Evolutionary conservation across 2,329 filamentous ascomycete species (phyloP).

Genomic region (Metarhizium robertsii): DNA sequence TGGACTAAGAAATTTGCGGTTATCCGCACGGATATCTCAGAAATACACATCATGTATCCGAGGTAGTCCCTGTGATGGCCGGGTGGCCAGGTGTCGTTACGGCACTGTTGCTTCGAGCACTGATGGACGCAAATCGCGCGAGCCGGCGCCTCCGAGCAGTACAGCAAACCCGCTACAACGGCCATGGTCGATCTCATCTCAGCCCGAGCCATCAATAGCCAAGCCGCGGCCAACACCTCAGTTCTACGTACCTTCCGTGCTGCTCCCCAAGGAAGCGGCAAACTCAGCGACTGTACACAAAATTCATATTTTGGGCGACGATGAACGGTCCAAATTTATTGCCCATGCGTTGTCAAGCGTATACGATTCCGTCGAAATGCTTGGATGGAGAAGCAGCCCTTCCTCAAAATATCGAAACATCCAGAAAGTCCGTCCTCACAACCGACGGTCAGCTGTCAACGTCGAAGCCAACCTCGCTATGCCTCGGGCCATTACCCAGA

Average conservation of each 20-base stretch:
- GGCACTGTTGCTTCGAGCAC: constrained; percentile 16
- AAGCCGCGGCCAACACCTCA: constrained; percentile 8
- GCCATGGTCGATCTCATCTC: constrained; percentile 14
- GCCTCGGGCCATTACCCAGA: constrained; percentile 4
- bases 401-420: constrained; percentile 22
- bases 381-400: constrained; percentile 18
- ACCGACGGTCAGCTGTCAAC: constrained; percentile 9
- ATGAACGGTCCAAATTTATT: constrained; percentile 30
- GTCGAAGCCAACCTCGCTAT: constrained; percentile 15
- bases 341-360: constrained; percentile 31
- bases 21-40: constrained; percentile 32
- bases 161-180: constrained; percentile 9
- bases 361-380: constrained; percentile 29
- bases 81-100: constrained; percentile 27
- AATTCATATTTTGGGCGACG: constrained; percentile 32
- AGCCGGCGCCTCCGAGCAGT: constrained; percentile 12
- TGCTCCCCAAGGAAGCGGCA: constrained; percentile 22
- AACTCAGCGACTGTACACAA: constrained; percentile 25
- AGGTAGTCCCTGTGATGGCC: constrained; percentile 28
- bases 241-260: constrained; percentile 27
- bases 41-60: constrained; percentile 27
- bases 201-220: constrained; percentile 7
- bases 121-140: constrained; percentile 13
- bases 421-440: constrained; percentile 13
- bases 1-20: constrained; percentile 29